Conservation (phyloP, 306 rosid species). For the Medicago ruthenica region DNA sequence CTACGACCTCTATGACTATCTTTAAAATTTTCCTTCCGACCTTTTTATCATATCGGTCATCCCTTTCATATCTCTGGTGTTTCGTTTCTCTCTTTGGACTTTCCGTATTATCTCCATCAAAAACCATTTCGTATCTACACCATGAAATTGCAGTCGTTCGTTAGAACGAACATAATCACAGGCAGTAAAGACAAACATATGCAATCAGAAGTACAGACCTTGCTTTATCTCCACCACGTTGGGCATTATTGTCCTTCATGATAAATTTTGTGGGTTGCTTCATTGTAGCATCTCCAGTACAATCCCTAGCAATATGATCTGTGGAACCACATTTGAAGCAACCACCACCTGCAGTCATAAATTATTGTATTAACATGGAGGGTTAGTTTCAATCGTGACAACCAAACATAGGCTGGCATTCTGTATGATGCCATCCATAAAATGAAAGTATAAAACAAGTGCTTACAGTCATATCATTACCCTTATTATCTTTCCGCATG, state of each 20-base stretch:
- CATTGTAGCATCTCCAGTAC: conserved; percentile 60
- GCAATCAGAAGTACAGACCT: conserved; percentile 59
- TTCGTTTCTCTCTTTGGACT: conserved; percentile 60
- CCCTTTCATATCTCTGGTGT: conserved; percentile 50
- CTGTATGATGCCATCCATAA: conserved; percentile 14
- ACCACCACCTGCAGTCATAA: conserved; percentile 63
- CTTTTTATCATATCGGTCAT: conserved; percentile 48
- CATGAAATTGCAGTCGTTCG: conserved; percentile 28
- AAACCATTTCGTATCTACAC: conserved; percentile 89
- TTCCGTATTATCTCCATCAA: conserved; percentile 67
- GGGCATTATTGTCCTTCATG: conserved; percentile 72
- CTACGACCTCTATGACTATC: conserved; percentile 50
- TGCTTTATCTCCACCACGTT: conserved; percentile 73
- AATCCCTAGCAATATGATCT: conserved; percentile 89
- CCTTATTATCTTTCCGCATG: conserved; percentile 67
- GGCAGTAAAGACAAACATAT: neutral
- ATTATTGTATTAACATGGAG: conserved; percentile 22
- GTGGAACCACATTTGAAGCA: conserved; percentile 94
- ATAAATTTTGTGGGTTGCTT: conserved; percentile 56
- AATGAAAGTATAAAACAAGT: neutral
- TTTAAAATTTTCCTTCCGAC: conserved; percentile 42
- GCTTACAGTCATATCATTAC: conserved; percentile 45
- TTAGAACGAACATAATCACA: conserved; percentile 28
- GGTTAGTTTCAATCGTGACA: conserved; percentile 10
- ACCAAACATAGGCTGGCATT: conserved; percentile 30